Base-by-base conservation (phyloP, 805 yeast genomes). In the Sugiyamaella floridensis region DNA sequence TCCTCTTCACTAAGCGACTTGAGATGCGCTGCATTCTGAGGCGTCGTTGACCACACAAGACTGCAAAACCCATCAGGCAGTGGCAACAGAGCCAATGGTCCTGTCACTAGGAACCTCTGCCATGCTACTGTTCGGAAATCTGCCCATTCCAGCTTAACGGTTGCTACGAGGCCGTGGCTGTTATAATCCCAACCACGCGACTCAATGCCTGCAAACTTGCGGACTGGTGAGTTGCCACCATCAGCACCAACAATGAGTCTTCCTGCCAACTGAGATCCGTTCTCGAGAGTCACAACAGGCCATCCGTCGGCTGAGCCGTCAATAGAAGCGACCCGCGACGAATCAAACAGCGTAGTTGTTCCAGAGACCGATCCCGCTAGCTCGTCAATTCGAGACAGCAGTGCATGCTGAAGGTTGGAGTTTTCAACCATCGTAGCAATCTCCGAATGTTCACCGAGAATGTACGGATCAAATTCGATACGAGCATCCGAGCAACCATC, bases 211-310 rank as follows among this genome's bases (percentile, higher is more conserved):
- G 97, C 85, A 63, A 78, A 90, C 57, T 78, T 76, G 47, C 97
- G 77, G 5, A 86, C 98, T 0, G 97, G 97, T 0, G 97, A 89
- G 67, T 89, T 88, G 67, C 82, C 89, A 0, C 99, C 99, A 67
- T 93, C 99, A 41, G 97, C 96, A 8, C 99, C 99, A 14, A 93
- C 80, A 18, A 90, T 72, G n/a, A 90, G 73, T 51, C 96, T 75
- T 0, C 96, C 78, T 61, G 79, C 78, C 48, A 83, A 73, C 11
- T 63, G 58, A 12, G 78, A 77, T 0, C 96, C 97, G 56, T 78
- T 78, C 12, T 80, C 78, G 12, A 90, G 71, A 22, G 77, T 72
- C 12, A 92, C 82, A 8, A 81, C 64, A 1, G 97, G 97, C 96
- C 97, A 88, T 10, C n/a, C n/a, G 37, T 14, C n/a, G 47, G 70